Evolutionary conservation across 2,329 filamentous ascomycete genomes (phyloP).

Genomic region (Beauveria sp.): DNA sequence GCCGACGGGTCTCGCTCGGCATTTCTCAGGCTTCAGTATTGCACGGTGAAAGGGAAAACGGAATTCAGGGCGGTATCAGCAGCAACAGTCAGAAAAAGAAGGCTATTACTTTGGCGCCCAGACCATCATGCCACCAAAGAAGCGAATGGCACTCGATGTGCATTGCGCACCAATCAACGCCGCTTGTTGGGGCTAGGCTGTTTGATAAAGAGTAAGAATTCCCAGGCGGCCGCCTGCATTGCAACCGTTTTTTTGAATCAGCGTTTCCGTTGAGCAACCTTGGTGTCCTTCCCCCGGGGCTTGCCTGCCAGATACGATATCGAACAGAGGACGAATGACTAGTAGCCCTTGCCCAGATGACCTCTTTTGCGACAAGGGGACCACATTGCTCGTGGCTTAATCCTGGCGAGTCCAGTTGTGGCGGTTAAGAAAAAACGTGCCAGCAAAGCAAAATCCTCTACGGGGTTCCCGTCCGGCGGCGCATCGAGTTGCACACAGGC

Average conservation of each 20-base stretch:
- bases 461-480: background rate
- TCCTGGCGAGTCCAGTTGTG: background rate
- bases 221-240: no score
- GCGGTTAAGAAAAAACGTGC: conserved; percentile 2
- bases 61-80: no score
- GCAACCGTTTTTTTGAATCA: no score
- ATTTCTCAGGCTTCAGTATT: background rate
- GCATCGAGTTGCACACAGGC: background rate
- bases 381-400: background rate
- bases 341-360: background rate
- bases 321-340: background rate
- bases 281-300: no score
- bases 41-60: background rate
- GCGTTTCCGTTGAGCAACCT: no score
- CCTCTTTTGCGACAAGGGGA: background rate
- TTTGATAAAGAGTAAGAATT: no score
- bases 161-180: no score
- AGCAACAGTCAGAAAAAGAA: no score
- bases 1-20: background rate
- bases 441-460: background rate
- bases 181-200: no score
- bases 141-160: no score
- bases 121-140: background rate
- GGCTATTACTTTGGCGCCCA: background rate
- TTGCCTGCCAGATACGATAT: no score